Evolutionary conservation across 768 basidiomycete genomes (phyloP), one percentile per base, ranked within the genome.

Genomic region (Lactarius pseudohatsudake): DNA sequence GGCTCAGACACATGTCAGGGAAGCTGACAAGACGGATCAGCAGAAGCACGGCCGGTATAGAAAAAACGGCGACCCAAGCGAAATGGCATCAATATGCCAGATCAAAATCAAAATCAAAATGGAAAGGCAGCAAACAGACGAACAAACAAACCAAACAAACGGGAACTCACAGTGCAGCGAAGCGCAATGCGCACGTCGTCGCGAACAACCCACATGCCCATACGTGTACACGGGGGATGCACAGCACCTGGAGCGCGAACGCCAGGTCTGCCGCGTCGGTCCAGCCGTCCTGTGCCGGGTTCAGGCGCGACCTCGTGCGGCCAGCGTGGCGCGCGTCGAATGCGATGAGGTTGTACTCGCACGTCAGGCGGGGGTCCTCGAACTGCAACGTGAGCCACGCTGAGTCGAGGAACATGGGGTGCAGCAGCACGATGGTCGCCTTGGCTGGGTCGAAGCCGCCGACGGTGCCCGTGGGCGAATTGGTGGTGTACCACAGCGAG

Each of bases 251-350:
- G 0, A 63, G 65, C 22, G 71, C 70, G 34, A 72, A 66, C 13
- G 74, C 74, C 57, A 75, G n/a, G 41, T 75, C 73, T 2, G 74
- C 74, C 16, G 74, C 74, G 45, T 75, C 70, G 20, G 74, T 72
- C 70, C 74, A 75, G 2, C 70, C 54, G 57, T 75, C 74, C 22
- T 72, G 73, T 11, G 57, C 68, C 15, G 61, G 71, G 57, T 60
- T 66, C n/a, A 60, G 64, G 11, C 67, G 59, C 18, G 66, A 64
- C 41, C 57, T 60, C 34, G 66, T 64, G 56, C 69, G 69, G 8
- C 74, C 74, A 13, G 67, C 57, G 30, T 71, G 69, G 7, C 74
- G 71, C 28, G 67, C 61, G 57, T 75, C 74, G 58, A 74, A 69
- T 15, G 74, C 74, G 45, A 75, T 73, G 43, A 75, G 65, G 64